Base-by-base conservation (phyloP, 768 basidiomycete genomes). In the Tubosaeta sp. region DNA sequence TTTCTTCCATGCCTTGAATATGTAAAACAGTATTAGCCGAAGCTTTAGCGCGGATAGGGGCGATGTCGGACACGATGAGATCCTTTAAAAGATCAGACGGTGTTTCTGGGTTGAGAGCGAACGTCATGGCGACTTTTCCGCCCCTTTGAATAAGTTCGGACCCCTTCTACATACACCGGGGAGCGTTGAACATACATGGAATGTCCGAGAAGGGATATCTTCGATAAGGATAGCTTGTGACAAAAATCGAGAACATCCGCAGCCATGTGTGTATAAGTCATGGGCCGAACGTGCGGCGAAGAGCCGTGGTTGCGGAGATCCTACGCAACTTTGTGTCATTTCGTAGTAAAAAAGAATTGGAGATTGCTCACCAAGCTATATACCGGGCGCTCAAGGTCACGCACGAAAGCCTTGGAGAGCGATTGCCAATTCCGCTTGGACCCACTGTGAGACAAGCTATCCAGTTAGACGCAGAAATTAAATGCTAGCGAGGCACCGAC, bases 391-490 rank as follows among this genome's bases (percentile, higher is more conserved):
- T 75, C 67, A 1, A 90, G 73, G 45, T 82, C 79, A 29, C 75
- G 72, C n/a, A 78, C 73, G 53, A 96, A 83, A 0, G 82, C 80
- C 59, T 88, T 90, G 6, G 87, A 80, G 5, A 95, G 74, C 0
- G 89, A 88, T 6, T 79, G 72, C 90, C 91, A 96, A 64, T 95
- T 95, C 52, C 92, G 81, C 64, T 94, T 93, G 34, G 86, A 90
- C 0, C 91, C 92, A 58, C 90, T 93, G 58, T 25, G 25, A 36
- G 30, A 27, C 12, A 19, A 43, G 24, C 29, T 21, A 21, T 53
- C 58, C 30, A 41, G 41, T 34, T 21, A 48, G 53, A 32, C 19
- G 35, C n/a, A 27, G 7, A 44, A 46, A 29, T n/a, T 22, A 12
- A 27, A 13, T 9, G 25, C 8, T 12, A 5, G 51, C 2, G 21